These are phyloP conservation scores for Ophiostoma pallidulum DNA, from an alignment of 2,329 filamentous ascomycete species.

Conservation along the genomic window DNA sequence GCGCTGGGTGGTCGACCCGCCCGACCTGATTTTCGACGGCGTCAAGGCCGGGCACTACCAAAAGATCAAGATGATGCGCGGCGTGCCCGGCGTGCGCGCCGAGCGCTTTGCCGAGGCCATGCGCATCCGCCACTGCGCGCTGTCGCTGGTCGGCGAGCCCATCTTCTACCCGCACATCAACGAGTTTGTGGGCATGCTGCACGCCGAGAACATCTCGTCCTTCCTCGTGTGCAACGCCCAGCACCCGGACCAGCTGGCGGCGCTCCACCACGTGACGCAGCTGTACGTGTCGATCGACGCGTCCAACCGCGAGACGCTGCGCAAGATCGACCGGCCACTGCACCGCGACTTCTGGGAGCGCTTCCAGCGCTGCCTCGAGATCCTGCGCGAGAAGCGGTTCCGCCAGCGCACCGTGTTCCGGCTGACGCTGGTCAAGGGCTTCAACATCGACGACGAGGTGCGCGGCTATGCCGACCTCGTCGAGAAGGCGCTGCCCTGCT, in stretches of 20 bases:
- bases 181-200: constrained; percentile 74
- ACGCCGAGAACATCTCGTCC: constrained; percentile 77
- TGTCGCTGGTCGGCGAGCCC: constrained; percentile 90
- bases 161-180: constrained; percentile 99
- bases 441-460: constrained; percentile 92
- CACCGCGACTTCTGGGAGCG: constrained; percentile 98
- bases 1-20: constrained; percentile 91
- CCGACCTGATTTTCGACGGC: constrained; percentile 79
- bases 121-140: constrained; percentile 84
- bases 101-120: constrained; percentile 90
- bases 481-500: constrained; percentile 76
- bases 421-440: constrained; percentile 91
- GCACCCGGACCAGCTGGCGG: constrained; percentile 80
- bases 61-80: constrained; percentile 95
- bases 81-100: constrained; percentile 82
- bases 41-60: constrained; percentile 90
- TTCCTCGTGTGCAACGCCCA: constrained; percentile 97
- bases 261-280: constrained; percentile 79
- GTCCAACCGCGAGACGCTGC: constrained; percentile 76
- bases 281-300: constrained; percentile 96
- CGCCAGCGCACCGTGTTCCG: constrained; percentile 89
- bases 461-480: constrained; percentile 85
- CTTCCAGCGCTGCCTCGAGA: constrained; percentile 83
- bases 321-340: constrained; percentile 81
- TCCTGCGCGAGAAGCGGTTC: constrained; percentile 73